phyloP scores from a whole-genome alignment of 805 yeast species.

The Sugiyamaella floridensis region DNA sequence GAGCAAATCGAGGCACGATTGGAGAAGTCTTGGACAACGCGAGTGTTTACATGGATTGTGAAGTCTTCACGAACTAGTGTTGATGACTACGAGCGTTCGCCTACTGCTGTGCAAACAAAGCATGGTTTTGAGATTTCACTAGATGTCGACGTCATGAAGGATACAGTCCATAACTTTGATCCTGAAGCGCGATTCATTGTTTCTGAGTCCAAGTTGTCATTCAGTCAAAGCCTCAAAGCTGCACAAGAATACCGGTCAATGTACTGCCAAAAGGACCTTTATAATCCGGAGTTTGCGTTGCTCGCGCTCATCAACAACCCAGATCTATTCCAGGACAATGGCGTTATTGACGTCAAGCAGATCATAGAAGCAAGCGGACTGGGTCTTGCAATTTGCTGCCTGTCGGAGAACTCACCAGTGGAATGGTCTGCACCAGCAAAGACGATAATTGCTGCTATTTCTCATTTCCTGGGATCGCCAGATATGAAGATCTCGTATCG shows the following conservation, averaged over 20 bases:
- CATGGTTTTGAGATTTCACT: conserved; percentile 45
- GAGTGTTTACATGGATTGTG: conserved; percentile 62
- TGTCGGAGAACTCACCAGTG: conserved; percentile 1
- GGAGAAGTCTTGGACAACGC: conserved; percentile 57
- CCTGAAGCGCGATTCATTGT: conserved; percentile 6
- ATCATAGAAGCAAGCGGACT: conserved; percentile 53
- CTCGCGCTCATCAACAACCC: conserved; percentile 50
- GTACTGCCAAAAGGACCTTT: conserved; percentile 5
- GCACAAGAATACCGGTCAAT: not conserved
- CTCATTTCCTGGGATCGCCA: not conserved
- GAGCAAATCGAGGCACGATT: conserved; percentile 47
- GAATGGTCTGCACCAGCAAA: not conserved
- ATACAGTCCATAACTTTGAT: conserved; percentile 34
- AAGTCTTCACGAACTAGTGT: conserved; percentile 29
- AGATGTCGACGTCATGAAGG: conserved; percentile 39
- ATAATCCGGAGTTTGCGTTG: conserved; percentile 69
- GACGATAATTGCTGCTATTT: conserved; percentile 3
- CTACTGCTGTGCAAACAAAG: conserved; percentile 42
- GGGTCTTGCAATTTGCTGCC: conserved; percentile 38
- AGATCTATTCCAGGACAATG: conserved; percentile 30
- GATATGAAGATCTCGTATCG: conserved; percentile 42
- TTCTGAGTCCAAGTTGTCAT: not conserved
- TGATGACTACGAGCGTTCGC: conserved; percentile 43
- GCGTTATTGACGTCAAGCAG: conserved; percentile 45
- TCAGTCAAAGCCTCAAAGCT: not conserved